A percentile compares a stretch with the other conserved stretches of the same genome.
These are phyloP conservation scores for Pythium insidiosum DNA, from an alignment of 352 stramenopile genomes.

Conservation along the genomic window DNA sequence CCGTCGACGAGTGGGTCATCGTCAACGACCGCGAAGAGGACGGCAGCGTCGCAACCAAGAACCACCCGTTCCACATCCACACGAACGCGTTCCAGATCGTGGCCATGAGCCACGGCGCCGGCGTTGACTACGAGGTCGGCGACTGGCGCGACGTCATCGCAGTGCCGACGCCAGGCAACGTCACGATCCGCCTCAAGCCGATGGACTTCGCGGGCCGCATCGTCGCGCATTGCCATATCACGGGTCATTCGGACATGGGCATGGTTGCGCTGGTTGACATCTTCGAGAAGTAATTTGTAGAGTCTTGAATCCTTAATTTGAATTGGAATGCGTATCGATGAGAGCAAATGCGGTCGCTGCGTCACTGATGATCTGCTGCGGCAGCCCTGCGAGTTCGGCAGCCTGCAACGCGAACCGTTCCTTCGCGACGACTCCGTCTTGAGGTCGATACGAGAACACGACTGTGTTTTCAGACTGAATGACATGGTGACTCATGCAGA, in stretches of 20 bases:
- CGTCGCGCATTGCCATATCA: slow-evolving; percentile 74
- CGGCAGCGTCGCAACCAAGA: slow-evolving; percentile 36
- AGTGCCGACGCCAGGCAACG: slow-evolving; percentile 64
- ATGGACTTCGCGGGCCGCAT: slow-evolving; percentile 52
- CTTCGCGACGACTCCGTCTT: slow-evolving; percentile 1
- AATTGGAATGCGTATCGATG: no score
- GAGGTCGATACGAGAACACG: slow-evolving; percentile 8
- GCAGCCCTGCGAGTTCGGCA: slow-evolving; percentile 1
- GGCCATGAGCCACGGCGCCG: slow-evolving; percentile 49
- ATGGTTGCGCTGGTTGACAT: slow-evolving; percentile 67
- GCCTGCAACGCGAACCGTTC: slow-evolving; percentile 6
- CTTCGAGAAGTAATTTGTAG: background rate
- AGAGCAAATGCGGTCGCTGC: no score
- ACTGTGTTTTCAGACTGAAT: background rate
- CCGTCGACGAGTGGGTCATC: slow-evolving; percentile 71
- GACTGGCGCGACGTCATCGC: slow-evolving; percentile 80
- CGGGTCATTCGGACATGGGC: slow-evolving; percentile 71
- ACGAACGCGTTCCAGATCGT: slow-evolving; percentile 83
- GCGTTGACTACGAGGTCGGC: slow-evolving; percentile 64
- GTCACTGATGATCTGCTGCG: no score
- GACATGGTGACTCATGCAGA: background rate
- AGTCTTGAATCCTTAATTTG: no score
- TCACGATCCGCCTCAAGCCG: slow-evolving; percentile 73
- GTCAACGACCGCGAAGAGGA: slow-evolving; percentile 40
- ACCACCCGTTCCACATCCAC: slow-evolving; percentile 84